These are phyloP conservation scores for Penicillium canariense DNA, from an alignment of 495 filamentous ascomycete genomes.

Conservation along the genomic window DNA sequence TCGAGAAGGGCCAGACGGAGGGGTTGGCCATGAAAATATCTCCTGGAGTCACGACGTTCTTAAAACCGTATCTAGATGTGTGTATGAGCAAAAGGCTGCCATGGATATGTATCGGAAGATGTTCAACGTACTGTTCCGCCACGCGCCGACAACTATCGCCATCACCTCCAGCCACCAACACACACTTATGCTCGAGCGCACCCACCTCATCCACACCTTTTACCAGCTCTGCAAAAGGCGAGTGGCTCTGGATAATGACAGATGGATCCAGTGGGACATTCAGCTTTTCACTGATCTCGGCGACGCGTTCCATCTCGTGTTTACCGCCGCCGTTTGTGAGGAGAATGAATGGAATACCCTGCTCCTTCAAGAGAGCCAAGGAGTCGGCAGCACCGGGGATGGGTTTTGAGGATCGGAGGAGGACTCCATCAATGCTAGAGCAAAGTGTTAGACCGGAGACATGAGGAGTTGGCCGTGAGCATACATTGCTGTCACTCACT, in stretches of 20 bases:
- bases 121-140: conserved; percentile 53
- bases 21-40: conserved; percentile 77
- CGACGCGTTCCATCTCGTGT: conserved; percentile 67
- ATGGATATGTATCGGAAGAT: not conserved
- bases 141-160: conserved; percentile 72
- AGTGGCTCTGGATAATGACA: conserved; percentile 82
- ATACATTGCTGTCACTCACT: conserved; percentile 53
- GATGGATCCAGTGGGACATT: conserved; percentile 56
- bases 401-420: conserved; percentile 77
- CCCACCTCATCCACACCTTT: conserved; percentile 35
- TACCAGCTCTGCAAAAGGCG: conserved; percentile 65
- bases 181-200: conserved; percentile 62
- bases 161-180: conserved; percentile 81
- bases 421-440: conserved; percentile 87
- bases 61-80: conserved; percentile 71
- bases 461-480: conserved; percentile 4
- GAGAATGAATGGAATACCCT: conserved; percentile 77
- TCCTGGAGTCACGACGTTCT: conserved; percentile 75
- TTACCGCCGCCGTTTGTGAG: conserved; percentile 88
- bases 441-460: conserved; percentile 1
- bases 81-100: not conserved
- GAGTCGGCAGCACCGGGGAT: conserved; percentile 78
- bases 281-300: conserved; percentile 63
- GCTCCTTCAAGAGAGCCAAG: conserved; percentile 65
- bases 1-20: conserved; percentile 75